phyloP scores from a whole-genome alignment of 495 filamentous ascomycete species.

The Talaromyces proteolyticus region DNA sequence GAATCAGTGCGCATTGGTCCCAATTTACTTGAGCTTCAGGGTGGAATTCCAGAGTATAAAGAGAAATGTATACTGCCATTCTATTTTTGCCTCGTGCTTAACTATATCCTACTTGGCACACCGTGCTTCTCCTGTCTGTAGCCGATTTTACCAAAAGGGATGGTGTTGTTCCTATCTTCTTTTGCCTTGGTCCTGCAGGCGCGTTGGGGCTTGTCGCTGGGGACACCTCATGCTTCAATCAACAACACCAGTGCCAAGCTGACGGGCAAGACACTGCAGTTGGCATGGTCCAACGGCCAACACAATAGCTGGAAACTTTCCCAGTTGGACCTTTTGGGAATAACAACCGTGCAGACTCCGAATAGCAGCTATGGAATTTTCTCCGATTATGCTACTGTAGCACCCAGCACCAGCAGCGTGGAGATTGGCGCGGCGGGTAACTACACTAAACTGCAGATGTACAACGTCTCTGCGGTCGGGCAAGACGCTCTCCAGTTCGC shows the following conservation, averaged over 20 bases:
- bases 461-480: not conserved
- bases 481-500: not conserved
- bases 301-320: not conserved
- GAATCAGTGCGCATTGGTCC: not conserved
- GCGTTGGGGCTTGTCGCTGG: not conserved
- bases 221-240: not conserved
- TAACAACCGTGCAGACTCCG: not conserved
- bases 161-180: not conserved
- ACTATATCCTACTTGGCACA: not conserved
- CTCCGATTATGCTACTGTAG: not conserved
- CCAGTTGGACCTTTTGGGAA: not conserved
- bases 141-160: not conserved
- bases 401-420: not conserved
- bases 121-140: not conserved
- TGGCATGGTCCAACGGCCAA: not conserved
- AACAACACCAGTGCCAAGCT: not conserved
- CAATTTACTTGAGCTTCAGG: not conserved
- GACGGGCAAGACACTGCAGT: not conserved
- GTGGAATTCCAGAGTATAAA: not conserved
- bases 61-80: not conserved
- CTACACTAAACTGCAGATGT: not conserved
- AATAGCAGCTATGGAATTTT: not conserved
- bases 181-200: not conserved
- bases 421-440: not conserved
- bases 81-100: not conserved